A percentile compares a stretch with the other conserved stretches of the same genome.
Conservation (phyloP, 169 alveolate genomes). For the Eimeria falciformis region DNA sequence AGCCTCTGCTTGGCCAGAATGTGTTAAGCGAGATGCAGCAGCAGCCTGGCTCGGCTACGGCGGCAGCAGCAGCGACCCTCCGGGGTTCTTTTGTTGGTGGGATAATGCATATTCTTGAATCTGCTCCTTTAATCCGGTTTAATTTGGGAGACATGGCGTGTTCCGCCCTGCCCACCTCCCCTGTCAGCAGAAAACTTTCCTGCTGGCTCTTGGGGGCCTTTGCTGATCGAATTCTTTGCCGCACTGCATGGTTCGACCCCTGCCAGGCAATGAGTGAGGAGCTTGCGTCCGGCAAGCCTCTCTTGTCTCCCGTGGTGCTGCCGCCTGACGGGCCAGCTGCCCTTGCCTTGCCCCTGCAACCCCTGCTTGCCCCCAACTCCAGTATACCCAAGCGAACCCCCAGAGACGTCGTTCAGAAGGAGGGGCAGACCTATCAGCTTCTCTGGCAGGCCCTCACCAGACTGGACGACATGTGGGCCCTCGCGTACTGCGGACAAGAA, state of each 20-base stretch:
- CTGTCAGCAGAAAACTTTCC: constrained; percentile 45
- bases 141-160: constrained; percentile 67
- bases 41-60: background rate
- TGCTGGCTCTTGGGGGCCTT: constrained; percentile 72
- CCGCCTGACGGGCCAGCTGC: constrained; percentile 29
- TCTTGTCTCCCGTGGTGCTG: constrained; percentile 59
- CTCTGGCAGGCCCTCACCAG: constrained; percentile 73
- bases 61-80: constrained; percentile 41
- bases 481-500: constrained; percentile 60
- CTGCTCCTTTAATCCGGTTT: constrained; percentile 38
- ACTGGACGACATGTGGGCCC: constrained; percentile 65
- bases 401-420: constrained; percentile 14
- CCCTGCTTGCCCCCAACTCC: background rate
- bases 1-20: background rate
- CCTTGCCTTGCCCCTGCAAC: constrained; percentile 26
- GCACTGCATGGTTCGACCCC: constrained; percentile 72
- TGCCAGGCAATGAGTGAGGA: constrained; percentile 68
- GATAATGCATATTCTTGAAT: constrained; percentile 54
- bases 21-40: constrained; percentile 28
- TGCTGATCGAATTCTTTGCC: constrained; percentile 66
- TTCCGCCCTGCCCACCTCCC: constrained; percentile 67
- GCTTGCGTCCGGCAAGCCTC: constrained; percentile 44
- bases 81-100: constrained; percentile 47
- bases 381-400: constrained; percentile 53
- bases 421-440: constrained; percentile 72